Base-by-base conservation (phyloP, 1,284 basidiomycete genomes). In the Ustilago bromivora region DNA sequence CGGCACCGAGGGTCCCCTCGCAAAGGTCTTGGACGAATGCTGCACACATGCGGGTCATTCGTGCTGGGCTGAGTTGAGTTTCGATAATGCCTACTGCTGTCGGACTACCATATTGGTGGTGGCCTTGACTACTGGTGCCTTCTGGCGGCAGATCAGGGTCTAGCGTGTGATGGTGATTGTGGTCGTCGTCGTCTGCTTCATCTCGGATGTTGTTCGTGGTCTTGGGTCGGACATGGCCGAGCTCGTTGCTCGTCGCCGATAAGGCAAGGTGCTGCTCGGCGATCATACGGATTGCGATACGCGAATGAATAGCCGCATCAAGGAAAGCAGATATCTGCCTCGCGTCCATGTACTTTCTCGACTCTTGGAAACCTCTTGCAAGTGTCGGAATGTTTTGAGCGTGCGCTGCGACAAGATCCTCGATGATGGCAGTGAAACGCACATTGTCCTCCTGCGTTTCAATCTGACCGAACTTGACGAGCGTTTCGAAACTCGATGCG, bases 191-290 rank as follows among this genome's bases (percentile, higher is more conserved):
- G 15, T 52, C 43, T 46, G 6, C n/a, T 6, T 46, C 36, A 1
- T 51, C 46, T 1, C 17, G 31, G 34, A 65, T 64, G 35, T 63
- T 71, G 54, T 51, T 64, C 55, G 46, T 57, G 13, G 40, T 52
- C 17, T 40, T 51, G 10, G 60, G 46, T 34, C 55, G 38, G 13
- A 61, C 28, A 19, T 66, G 64, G 3, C 41, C 31, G 13, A 49
- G 52, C n/a, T 58, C 57, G 4, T 66, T 53, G 4, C 76, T 74
- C 5, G 71, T 72, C 19, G 75, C 78, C 0, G 78, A 72, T 23
- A 96, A 88, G 2, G 93, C 91, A 46, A 96, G 92, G 83, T 96
- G 95, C 83, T 96, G 95, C 84, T 96, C 94, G 49, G 94, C 95
- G 75, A 96, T 94, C 60, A 96, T 88, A 19, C 94, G 92, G 35